Percentiles rank a stretch among this genome's conserved stretches.
Conservation (phyloP, 2,329 filamentous ascomycete species). For the Tothia fuscella region DNA sequence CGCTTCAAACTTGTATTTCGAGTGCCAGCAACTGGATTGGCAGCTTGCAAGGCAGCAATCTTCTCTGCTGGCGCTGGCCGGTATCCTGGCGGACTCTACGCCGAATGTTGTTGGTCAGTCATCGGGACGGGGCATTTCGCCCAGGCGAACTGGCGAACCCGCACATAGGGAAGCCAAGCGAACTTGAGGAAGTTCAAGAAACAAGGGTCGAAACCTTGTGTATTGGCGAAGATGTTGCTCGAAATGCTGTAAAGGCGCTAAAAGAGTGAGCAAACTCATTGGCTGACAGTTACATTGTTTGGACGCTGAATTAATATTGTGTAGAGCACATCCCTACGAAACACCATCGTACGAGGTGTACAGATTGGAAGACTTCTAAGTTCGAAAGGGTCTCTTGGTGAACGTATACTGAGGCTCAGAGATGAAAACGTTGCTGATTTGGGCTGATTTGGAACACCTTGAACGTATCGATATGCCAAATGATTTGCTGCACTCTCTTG, state of each 20-base stretch:
- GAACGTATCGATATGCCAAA: too few relatives aligned
- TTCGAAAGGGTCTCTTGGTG: too few relatives aligned
- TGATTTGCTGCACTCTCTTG: too few relatives aligned
- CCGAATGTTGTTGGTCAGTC: slow-evolving; percentile 30
- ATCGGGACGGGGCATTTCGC: slow-evolving; percentile 54
- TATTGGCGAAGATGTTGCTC: slow-evolving; percentile 44
- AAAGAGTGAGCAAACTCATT: slow-evolving; percentile 42
- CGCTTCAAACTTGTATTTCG: slow-evolving; percentile 38
- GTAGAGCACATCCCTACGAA: slow-evolving; percentile 35
- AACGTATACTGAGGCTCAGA: too few relatives aligned
- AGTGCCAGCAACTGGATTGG: slow-evolving; percentile 26
- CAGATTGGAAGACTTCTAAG: slow-evolving; percentile 33
- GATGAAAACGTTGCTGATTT: too few relatives aligned
- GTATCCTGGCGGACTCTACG: slow-evolving; percentile 32
- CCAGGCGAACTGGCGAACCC: slow-evolving; percentile 51
- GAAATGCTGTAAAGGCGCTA: slow-evolving; percentile 48
- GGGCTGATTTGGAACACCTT: too few relatives aligned
- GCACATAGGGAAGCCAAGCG: slow-evolving; percentile 46
- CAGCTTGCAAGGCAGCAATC: slow-evolving; percentile 31
- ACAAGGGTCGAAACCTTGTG: slow-evolving; percentile 52
- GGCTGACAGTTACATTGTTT: background rate
- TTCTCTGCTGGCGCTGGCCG: slow-evolving; percentile 34
- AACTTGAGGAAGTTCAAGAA: slow-evolving; percentile 39
- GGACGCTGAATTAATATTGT: slow-evolving; percentile 10
- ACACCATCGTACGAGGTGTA: slow-evolving; percentile 35